Percentiles rank a stretch among this genome's conserved stretches.
These are phyloP conservation scores for Aspergillus sclerotialis DNA, from an alignment of 2,329 filamentous ascomycete genomes.

Conservation along the genomic window DNA sequence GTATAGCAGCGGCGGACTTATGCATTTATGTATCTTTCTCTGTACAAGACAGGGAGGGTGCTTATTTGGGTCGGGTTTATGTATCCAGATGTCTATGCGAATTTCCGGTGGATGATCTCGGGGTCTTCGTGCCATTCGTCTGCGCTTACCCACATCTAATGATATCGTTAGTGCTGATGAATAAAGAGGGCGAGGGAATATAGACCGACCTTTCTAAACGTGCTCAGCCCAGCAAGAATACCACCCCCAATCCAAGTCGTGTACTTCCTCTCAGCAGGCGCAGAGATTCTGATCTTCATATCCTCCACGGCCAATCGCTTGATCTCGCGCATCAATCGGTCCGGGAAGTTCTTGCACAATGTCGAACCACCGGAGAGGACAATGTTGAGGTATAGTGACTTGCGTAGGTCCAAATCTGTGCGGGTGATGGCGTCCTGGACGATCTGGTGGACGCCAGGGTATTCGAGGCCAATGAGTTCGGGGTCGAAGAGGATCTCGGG, in stretches of 20 bases:
- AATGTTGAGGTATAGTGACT: conserved; percentile 91
- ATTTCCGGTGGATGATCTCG: conserved; percentile 97
- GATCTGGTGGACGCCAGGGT: conserved; percentile 94
- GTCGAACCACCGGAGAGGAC: conserved; percentile 95
- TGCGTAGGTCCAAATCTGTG: conserved; percentile 91
- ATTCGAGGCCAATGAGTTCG: conserved; percentile 93
- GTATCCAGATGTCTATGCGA: conserved; percentile 66
- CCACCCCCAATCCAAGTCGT: conserved; percentile 99
- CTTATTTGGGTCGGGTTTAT: too few species aligned
- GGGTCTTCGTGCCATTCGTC: conserved; percentile 99
- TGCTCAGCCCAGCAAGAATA: conserved; percentile 92
- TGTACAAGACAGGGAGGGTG: too few species aligned
- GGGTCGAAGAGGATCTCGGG: conserved; percentile 97
- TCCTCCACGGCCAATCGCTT: conserved; percentile 94
- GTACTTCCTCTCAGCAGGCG: conserved; percentile 94
- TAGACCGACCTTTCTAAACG: conserved; percentile 81
- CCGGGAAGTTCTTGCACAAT: conserved; percentile 92
- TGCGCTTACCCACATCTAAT: conserved; percentile 98
- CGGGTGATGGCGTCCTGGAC: conserved; percentile 93
- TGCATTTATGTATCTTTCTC: too few species aligned
- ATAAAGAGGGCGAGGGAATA: not conserved
- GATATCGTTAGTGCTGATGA: conserved; percentile 1
- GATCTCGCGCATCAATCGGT: conserved; percentile 83
- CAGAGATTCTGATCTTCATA: conserved; percentile 99
- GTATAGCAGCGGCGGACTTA: too few species aligned